phyloP scores from a whole-genome alignment of 768 basidiomycete species.

The Podaxis sp. region DNA sequence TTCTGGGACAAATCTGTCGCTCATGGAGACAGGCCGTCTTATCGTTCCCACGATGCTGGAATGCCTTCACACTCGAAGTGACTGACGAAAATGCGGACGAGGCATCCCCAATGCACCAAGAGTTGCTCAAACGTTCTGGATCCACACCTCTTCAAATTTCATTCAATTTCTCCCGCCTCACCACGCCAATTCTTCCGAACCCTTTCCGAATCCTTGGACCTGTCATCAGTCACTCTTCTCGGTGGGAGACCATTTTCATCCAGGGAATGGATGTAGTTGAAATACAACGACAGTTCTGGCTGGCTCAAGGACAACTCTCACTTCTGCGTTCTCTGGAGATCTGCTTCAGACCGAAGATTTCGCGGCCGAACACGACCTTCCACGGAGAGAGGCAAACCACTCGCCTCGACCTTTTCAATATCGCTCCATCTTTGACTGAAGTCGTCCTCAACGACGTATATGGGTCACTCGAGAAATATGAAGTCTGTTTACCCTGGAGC shows the following conservation, averaged over 20 bases:
- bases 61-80: neutral
- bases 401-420: neutral
- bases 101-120: neutral
- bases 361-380: neutral
- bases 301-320: neutral
- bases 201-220: neutral
- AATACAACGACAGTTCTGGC: neutral
- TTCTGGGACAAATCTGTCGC: constrained; percentile 2
- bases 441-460: neutral
- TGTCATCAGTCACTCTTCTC: neutral
- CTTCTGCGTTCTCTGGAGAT: neutral
- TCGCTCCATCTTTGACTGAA: neutral
- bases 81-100: neutral
- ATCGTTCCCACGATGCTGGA: neutral
- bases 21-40: constrained; percentile 1
- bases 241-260: neutral
- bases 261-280: neutral
- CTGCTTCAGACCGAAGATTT: neutral
- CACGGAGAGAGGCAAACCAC: neutral
- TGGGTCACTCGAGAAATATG: neutral
- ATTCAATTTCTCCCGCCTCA: neutral
- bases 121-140: neutral
- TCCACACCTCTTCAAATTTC: neutral
- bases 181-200: neutral
- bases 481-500: neutral